Evolutionary conservation across 2,329 filamentous ascomycete genomes (phyloP), one percentile per base, ranked within the genome.

Genomic region (Albophoma yamanashiensis): DNA sequence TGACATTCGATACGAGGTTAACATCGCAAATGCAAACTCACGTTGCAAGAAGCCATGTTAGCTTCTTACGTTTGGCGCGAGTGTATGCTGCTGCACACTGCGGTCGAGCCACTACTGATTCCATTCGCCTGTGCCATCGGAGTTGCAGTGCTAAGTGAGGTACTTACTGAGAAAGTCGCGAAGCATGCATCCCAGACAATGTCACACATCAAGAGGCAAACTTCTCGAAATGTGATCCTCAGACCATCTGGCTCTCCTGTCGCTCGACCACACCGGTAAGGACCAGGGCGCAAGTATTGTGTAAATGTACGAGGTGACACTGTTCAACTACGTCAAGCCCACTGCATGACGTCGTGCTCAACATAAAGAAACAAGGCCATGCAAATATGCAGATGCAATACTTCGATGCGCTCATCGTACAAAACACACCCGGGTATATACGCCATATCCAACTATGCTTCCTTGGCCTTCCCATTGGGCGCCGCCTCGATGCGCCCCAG

Each of bases 371-470:
- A 11, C 47, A 8, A 36, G 17, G 17, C 50, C 27, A 39, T 55
- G 14, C 45, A 45, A 58, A 55, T 52, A 56, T 22, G 40, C 11
- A n/a, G 27, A 53, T 45, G 42, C 45, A 20, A 55, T 22, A 40
- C 6, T 3, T 11, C 31, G 6, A 53, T 53, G 50, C 17, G 31
- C 27, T 36, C 39, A 59, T 59, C 58, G 38, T 57, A 55, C 56
- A 39, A 50, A 63, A 50, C 47, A 31, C 55, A 58, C 31, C 45
- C 59, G 36, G 56, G 57, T 59, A 60, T 56, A 62, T 58, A 47
- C 57, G 56, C 43, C 40, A 31, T 45, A 63, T 66, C 64, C 64
- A 67, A 66, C 64, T 59, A 63, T 59, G 64, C 63, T 52, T 56
- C 58, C 52, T 62, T 61, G n/a, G 47, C 56, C 43, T 62, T 66